Conservation (phyloP, 139 green algal species). For the Ulvella scutata region DNA sequence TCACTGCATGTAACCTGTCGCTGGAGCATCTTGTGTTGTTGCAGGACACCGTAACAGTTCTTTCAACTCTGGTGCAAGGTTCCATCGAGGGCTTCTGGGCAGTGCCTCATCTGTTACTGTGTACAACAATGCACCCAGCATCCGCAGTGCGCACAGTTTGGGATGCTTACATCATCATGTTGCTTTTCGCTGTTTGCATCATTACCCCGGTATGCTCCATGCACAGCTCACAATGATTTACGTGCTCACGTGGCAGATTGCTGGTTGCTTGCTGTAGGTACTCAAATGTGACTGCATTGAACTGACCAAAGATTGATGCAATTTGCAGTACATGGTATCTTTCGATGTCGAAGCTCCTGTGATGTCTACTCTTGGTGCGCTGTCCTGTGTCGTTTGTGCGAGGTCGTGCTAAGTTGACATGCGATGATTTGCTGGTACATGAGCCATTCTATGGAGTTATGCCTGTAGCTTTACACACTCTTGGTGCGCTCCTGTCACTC, state of each 20-base stretch:
- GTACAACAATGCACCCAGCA: neutral
- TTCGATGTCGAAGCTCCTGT: slow-evolving; percentile 14
- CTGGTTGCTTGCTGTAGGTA: too few relatives aligned
- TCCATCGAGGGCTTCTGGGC: neutral
- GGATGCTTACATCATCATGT: neutral
- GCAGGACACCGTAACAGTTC: too few relatives aligned
- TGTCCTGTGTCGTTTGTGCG: too few relatives aligned
- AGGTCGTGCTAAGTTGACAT: too few relatives aligned
- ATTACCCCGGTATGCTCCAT: too few relatives aligned
- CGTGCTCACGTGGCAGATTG: too few relatives aligned
- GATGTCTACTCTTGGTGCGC: neutral
- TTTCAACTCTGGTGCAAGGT: neutral
- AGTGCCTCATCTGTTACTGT: neutral
- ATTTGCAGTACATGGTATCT: slow-evolving; percentile 25
- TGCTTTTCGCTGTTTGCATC: neutral
- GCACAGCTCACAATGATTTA: too few relatives aligned
- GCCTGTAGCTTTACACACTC: neutral
- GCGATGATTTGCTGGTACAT: neutral
- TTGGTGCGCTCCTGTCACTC: neutral
- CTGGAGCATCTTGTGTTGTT: too few relatives aligned
- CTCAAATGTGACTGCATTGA: too few relatives aligned
- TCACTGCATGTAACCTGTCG: too few relatives aligned
- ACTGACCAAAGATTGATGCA: too few relatives aligned
- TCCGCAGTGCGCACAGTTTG: neutral
- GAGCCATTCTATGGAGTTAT: too few relatives aligned